Evolutionary conservation across 352 stramenopile genomes (phyloP), one percentile per base, ranked within the genome.

Genomic region (Hyaloperonospora arabidopsidis): DNA sequence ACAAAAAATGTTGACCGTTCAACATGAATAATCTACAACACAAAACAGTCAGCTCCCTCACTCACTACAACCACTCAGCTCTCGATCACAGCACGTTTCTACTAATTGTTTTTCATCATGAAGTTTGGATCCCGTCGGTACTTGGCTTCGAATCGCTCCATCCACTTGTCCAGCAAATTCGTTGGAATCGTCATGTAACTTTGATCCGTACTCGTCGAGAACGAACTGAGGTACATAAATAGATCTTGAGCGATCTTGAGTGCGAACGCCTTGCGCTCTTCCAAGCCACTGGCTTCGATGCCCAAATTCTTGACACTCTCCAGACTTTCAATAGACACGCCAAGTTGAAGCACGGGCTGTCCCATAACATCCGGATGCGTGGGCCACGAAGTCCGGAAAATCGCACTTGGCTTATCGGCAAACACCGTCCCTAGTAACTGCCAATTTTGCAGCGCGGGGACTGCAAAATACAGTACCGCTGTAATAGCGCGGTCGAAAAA

Each of bases 181-280:
- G 77, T 91, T 10, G 89, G 89, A 22, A 97, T 89, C 1, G 84
- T 76, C 83, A 97, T 95, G 59, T 84, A 84, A 22, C 73, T 74
- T 23, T 79, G 77, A 48, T 61, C 76, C 52, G 77, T 84, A 61
- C 70, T 83, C 32, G 64, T 84, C 1, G 78, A 86, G 69, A 96
- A 97, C 49, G 77, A 93, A 61, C 76, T 83, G 75, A 97, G 91
- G 65, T 87, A 97, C 61, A 93, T 93, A 68, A 94, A 97, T 63
- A 97, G 63, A 63, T 97, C 87, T 57, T 87, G 68, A 4, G 87
- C 89, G 65, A 97, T 96, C 64, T 96, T 96, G 57, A 93, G 84
- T 18, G 87, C 89, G 38, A 96, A 91, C 29, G 79, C 68, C 49
- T 87, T 86, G 59, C 84, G 76, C 56, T 87, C 74, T 36, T 72